Evolutionary conservation across 768 basidiomycete species (phyloP).

Genomic region (Rickenella mellea): DNA sequence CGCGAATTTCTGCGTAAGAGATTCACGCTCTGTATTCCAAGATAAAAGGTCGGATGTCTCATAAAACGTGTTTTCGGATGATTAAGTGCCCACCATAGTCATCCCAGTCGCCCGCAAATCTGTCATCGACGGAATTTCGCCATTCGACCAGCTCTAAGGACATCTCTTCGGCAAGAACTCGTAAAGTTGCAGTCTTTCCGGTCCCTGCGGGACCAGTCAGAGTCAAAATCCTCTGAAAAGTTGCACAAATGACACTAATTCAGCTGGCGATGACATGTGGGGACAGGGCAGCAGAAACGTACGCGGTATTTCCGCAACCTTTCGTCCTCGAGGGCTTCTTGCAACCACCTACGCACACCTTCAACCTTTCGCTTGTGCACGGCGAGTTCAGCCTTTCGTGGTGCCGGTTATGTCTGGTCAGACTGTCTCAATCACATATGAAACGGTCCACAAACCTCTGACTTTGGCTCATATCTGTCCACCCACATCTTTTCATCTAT

Average conservation of each 20-base stretch:
- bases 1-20: conserved; percentile 51
- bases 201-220: conserved; percentile 85
- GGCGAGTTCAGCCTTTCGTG: conserved; percentile 54
- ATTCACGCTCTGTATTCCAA: conserved; percentile 25
- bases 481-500: conserved; percentile 44
- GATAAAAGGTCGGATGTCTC: background rate
- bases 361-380: conserved; percentile 76
- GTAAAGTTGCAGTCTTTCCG: conserved; percentile 82
- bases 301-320: conserved; percentile 70
- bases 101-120: conserved; percentile 21
- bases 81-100: conserved; percentile 5
- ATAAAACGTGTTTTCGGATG: background rate
- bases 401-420: background rate
- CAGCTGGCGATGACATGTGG: background rate
- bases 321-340: conserved; percentile 62
- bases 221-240: conserved; percentile 63
- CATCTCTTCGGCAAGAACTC: conserved; percentile 64
- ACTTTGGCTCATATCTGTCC: conserved; percentile 51
- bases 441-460: conserved; percentile 32
- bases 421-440: background rate
- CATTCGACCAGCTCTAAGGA: conserved; percentile 81
- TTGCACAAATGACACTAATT: background rate
- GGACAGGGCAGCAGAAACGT: conserved; percentile 15
- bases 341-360: conserved; percentile 66
- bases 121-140: conserved; percentile 59